A percentile compares a stretch with the other conserved stretches of the same genome.
These are phyloP conservation scores for Cercospora citrullina DNA, from an alignment of 2,329 filamentous ascomycete genomes.

Conservation along the genomic window DNA sequence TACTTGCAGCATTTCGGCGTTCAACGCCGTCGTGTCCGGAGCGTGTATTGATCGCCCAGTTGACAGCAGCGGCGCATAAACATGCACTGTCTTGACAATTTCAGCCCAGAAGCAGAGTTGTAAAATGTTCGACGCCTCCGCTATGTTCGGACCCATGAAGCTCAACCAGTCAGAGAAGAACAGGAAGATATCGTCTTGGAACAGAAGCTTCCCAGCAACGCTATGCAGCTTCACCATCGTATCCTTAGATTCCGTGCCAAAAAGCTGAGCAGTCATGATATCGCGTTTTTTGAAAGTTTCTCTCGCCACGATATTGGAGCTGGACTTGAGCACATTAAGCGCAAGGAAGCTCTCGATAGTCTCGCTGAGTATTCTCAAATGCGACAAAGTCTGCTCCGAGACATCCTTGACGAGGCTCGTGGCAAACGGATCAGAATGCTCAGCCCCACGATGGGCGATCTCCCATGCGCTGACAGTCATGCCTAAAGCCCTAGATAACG, in stretches of 20 bases:
- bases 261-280: constrained; percentile 35
- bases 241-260: constrained; percentile 32
- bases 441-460: constrained; percentile 85
- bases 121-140: constrained; percentile 59
- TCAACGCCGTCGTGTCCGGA: not conserved
- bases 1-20: not conserved
- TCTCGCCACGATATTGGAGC: constrained; percentile 42
- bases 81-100: constrained; percentile 75
- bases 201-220: constrained; percentile 48
- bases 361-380: constrained; percentile 84
- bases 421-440: constrained; percentile 63
- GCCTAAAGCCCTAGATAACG: constrained; percentile 58
- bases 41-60: not conserved
- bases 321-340: constrained; percentile 67
- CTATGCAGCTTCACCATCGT: constrained; percentile 28
- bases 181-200: constrained; percentile 71
- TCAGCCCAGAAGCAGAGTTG: constrained; percentile 88
- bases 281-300: constrained; percentile 33
- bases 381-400: constrained; percentile 78
- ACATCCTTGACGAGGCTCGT: constrained; percentile 75
- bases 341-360: constrained; percentile 83
- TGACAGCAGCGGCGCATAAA: constrained; percentile 44
- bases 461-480: constrained; percentile 86
- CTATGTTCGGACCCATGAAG: constrained; percentile 33
- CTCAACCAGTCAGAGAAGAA: constrained; percentile 69